Conservation (phyloP, 345 rosid species). For the Erucastrum elatum region DNA sequence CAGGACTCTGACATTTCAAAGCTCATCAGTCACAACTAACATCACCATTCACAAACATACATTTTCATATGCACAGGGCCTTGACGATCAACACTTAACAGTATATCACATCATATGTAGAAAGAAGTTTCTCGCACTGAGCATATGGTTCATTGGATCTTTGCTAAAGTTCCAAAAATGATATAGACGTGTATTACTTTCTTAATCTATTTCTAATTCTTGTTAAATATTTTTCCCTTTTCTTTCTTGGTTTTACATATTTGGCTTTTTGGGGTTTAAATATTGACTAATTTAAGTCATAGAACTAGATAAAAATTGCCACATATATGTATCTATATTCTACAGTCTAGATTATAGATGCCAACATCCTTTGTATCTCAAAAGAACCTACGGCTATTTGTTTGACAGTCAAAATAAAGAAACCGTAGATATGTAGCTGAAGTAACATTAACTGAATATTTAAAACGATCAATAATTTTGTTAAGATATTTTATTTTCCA, state of each 20-base stretch:
- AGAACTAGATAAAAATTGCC: not conserved
- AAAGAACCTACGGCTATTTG: not conserved
- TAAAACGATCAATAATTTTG: not conserved
- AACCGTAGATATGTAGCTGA: not conserved
- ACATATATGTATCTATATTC: not conserved
- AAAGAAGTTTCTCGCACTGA: slow-evolving; percentile 27
- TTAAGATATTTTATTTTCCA: not conserved
- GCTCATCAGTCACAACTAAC: not conserved
- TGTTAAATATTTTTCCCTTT: not conserved
- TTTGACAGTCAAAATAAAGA: not conserved
- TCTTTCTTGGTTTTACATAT: not conserved
- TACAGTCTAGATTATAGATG: not conserved
- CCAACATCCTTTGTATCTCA: not conserved
- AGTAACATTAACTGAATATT: not conserved
- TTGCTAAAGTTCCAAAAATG: slow-evolving; percentile 28
- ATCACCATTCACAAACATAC: not conserved
- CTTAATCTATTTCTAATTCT: not conserved
- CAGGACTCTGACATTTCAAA: not conserved
- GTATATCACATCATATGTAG: slow-evolving; percentile 25
- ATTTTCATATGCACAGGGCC: not conserved
- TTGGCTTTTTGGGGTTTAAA: not conserved
- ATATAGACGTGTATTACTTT: slow-evolving; percentile 15
- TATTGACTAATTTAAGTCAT: not conserved
- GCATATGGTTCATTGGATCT: slow-evolving; percentile 34
- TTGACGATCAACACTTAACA: slow-evolving; percentile 14